Evolutionary conservation across 139 green algal species (phyloP), one percentile per base, ranked within the genome.

Genomic region (Picochlorum sp.): DNA sequence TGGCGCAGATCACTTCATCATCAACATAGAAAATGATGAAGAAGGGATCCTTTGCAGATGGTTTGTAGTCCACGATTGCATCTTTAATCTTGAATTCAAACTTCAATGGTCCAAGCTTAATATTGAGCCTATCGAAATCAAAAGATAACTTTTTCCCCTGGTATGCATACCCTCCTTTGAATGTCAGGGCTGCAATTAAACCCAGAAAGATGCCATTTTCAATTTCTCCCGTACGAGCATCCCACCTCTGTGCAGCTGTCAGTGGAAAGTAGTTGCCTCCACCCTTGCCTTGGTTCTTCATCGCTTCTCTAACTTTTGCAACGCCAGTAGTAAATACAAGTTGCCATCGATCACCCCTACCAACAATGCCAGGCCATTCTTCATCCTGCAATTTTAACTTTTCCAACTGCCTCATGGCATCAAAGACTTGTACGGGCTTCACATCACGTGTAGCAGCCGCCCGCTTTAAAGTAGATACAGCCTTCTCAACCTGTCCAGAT

Each of bases 171-270:
- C 75, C 65, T 2, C 77, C 77, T 7, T 30, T 49, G 20, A 83
- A 83, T 4, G 26, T 67, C 4, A 83, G 51, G 3, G 77, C 69
- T 2, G 65, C 75, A 28, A 83, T 24, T 21, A 70, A 60, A 11
- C 77, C 77, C 15, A 83, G 45, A 57, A 66, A 83, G n/a, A 83
- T 62, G 30, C 77, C 77, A 45, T 83, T 83, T 26, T 78, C 56
- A 23, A 80, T 79, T n/a, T 75, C 62, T 2, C 20, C 23, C 9
- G 14, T 58, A 6, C n/a, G 28, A 14, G 61, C 60, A 34, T 83
- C 76, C 74, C 74, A 83, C 20, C 65, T 49, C 56, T 81, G 74
- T n/a, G 58, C 73, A 26, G 73, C 74, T 24, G 55, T 74, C 4
- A 82, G 15, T 6, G 75, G 75, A 41, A 82, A 75, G 58, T 82